Evolutionary conservation across 306 rosid species (phyloP), one percentile per base, ranked within the genome.

Genomic region (Prunus padus): DNA sequence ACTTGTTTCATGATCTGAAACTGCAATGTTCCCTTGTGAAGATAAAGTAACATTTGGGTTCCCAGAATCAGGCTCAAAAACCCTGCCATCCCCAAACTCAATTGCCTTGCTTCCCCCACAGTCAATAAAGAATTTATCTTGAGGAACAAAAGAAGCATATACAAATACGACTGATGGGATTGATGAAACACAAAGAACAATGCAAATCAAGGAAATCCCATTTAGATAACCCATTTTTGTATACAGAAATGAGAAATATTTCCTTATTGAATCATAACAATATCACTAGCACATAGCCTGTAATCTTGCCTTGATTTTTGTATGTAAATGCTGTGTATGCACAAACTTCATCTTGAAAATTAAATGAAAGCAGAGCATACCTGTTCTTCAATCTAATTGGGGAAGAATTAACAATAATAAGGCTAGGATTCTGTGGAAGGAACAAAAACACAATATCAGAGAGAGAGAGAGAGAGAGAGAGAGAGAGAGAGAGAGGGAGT

Each of bases 81-180:
- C 75, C 62, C 86, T 70, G 60, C 83, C 86, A 79, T 83, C 86
- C 20, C 66, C 83, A 30, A 83, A 75, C 65, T 74, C 71, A 57
- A 75, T 5, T n/a, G 67, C 71, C 46, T 75, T 49, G 16, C 14
- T 79, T 44, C 86, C 86, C 28, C 86, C 83, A 75, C 83, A 83
- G 52, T 75, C 78, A 75, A 83, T 79, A 33, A 83, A 79, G 30
- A 83, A 25, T 16, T 75, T 59, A 40, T 79, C 83, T 63, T 74
- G 54, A 50, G 78, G 78, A 71, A 10, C 15, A 75, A 71, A 74
- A 47, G 77, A 75, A 50, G 75, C 70, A 66, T 22, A 26, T 6
- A 56, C 50, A 77, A 26, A 47, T 8, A 45, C 37, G 69, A 20
- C 8, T 31, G 25, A 46, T 47, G 56, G 9, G 62, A 74, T 16